Conservation (phyloP, 805 yeast genomes). For the Suhomyces prunicola region DNA sequence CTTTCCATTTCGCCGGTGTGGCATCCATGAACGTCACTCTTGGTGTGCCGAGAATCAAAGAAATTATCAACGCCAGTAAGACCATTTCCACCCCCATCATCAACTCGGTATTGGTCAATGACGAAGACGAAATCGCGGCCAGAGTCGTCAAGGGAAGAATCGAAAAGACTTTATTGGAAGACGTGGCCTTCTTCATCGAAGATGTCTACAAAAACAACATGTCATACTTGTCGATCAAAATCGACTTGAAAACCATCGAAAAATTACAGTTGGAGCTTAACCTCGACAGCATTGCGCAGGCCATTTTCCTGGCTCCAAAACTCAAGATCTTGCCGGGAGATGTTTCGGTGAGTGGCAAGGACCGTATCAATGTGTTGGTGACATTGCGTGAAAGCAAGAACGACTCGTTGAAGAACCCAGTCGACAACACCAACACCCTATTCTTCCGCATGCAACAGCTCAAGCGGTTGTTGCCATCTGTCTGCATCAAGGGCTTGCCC, state of each 20-base stretch:
- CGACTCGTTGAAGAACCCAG: conserved; percentile 31
- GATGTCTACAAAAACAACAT: conserved; percentile 84
- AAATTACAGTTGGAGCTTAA: conserved; percentile 85
- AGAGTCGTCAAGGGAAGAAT: conserved; percentile 97
- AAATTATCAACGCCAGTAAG: conserved; percentile 95
- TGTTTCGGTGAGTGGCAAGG: conserved; percentile 62
- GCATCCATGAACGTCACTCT: conserved; percentile 98
- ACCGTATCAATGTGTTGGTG: conserved; percentile 64
- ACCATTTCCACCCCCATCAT: conserved; percentile 94
- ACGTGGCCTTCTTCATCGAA: conserved; percentile 84
- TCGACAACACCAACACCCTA: conserved; percentile 45
- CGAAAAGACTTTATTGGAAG: conserved; percentile 85
- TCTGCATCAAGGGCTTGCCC: conserved; percentile 90
- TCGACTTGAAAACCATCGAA: conserved; percentile 83
- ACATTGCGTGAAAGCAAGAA: conserved; percentile 35
- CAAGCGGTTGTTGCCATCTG: conserved; percentile 78
- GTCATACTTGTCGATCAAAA: conserved; percentile 75
- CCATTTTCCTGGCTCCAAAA: conserved; percentile 82
- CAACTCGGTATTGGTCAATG: conserved; percentile 89
- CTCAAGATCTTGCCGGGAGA: conserved; percentile 75
- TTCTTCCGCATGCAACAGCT: conserved; percentile 88
- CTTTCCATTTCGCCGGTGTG: conserved; percentile 99
- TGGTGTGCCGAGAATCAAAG: conserved; percentile 99
- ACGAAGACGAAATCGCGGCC: conserved; percentile 94
- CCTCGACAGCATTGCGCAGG: conserved; percentile 80